Base-by-base conservation (phyloP, 2,329 filamentous ascomycete species). In the Colletotrichum lentis region DNA sequence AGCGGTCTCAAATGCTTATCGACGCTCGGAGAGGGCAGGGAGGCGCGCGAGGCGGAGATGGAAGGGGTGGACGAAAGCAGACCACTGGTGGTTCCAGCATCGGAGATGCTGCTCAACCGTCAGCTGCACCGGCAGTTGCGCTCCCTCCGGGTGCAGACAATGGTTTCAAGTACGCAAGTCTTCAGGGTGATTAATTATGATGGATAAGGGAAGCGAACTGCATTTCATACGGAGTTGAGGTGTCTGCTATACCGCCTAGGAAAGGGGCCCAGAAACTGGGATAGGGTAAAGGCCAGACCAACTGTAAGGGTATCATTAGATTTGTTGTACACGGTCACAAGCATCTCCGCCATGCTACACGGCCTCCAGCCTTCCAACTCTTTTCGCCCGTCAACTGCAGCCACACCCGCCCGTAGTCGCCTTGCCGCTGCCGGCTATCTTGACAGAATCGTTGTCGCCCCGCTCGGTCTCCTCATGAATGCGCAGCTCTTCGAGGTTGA, bases 391-490 rank as follows among this genome's bases (percentile, higher is more conserved):
- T 67, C 76, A 74, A 35, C 70, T 73, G 43, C 76, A 75, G 62
- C 79, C 79, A 14, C 78, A 77, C 22, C 77, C 75, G 8, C 74
- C 72, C n/a, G 70, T 55, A n/a, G 66, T 67, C 46, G 75, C 76
- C 1, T 70, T 77, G 68, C 39, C 43, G 14, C 63, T 53, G 39
- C 80, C 83, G 2, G 85, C 84, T 59, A 88, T 83, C 80, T 94
- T 96, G 74, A 97, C 88, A 41, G 90, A 92, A 73, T 97, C 94
- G 76, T 99, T 99, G 80, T 98, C 92, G 62, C 96, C 94, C 72
- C 93, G 86, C 79, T 99, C 95, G 37, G 91, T 99, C 72, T 97
- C 83, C 69, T 97, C 87, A 78, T 98, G 96, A 80, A 99, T 97
- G 59, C 90, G 86, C 65, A 98, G 81, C 76, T 91, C 94, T 97